These are phyloP conservation scores for Cladophialophora bantiana DNA, from an alignment of 2,329 filamentous ascomycete species.

Conservation along the genomic window DNA sequence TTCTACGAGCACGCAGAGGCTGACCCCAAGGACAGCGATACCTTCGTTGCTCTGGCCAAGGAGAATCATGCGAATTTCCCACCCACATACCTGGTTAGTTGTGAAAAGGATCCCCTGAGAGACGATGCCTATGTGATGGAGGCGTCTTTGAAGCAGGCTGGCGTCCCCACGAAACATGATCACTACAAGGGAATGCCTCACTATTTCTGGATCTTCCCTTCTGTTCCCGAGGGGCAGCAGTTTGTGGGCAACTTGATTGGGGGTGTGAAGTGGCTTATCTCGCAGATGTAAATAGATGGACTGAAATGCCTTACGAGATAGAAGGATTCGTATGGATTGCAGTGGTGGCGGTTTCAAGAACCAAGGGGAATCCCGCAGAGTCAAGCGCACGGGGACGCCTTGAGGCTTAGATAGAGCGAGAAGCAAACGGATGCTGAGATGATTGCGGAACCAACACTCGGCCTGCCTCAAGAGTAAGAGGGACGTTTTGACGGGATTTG, in stretches of 20 bases:
- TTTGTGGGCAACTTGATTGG: conserved; percentile 36
- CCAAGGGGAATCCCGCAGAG: neutral
- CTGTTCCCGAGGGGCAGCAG: conserved; percentile 36
- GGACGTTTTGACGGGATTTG: neutral
- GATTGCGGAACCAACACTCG: neutral
- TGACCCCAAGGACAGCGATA: conserved; percentile 33
- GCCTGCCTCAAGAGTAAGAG: neutral
- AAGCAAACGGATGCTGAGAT: neutral
- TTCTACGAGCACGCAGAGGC: conserved; percentile 34
- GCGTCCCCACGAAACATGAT: conserved; percentile 38
- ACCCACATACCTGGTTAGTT: conserved; percentile 38
- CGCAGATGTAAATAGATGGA: conserved; percentile 23
- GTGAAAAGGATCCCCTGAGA: conserved; percentile 37
- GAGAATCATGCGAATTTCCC: conserved; percentile 40
- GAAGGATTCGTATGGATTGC: neutral
- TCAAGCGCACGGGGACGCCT: neutral
- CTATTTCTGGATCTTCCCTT: conserved; percentile 41
- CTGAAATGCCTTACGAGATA: neutral
- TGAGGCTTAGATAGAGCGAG: neutral
- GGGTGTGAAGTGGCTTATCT: conserved; percentile 38
- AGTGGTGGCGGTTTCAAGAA: neutral
- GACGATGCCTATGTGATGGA: conserved; percentile 40
- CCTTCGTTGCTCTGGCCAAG: conserved; percentile 35
- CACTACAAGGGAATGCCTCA: conserved; percentile 38
- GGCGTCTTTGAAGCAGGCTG: conserved; percentile 37